Base-by-base conservation (phyloP, 192 early-diverging fungal species). In the Entomortierella parvispora region DNA sequence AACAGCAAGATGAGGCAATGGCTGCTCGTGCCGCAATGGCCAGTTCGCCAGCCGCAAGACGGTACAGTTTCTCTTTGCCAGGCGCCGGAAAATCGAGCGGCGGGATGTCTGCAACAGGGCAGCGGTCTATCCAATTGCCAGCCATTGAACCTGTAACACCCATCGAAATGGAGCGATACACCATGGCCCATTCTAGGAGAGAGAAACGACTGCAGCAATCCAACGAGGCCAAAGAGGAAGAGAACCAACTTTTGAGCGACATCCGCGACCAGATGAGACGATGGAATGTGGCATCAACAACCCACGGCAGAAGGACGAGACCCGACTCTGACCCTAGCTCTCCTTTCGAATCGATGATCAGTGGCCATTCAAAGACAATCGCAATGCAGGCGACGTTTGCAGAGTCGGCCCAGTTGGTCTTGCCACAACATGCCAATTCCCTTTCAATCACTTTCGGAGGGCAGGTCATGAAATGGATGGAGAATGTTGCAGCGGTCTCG, bases 401-500 rank as follows among this genome's bases (percentile, higher is more conserved):
- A 9, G 89, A 92, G 62, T 80, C 87, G 5, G 87, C 87, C 0
- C 84, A 92, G 44, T 62, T 90, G 53, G 90, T 92, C 5, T 80
- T 92, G 72, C 91, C 91, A 11, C 90, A 92, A 34, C 92, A 93
- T 62, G 90, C 88, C 17, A 92, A 92, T 47, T 83, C 83, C 1
- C 65, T 89, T 14, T 72, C 76, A 26, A 91, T 91, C 46, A 91
- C 90, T 6, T 91, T 91, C 83, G 90, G 90, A 57, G 90, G 90
- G 22, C 86, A 90, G 54, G 91, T 91, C 45, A 91, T 91, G 81
- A 69, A 85, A 45, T 91, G 88, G 88, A 91, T 91, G 90, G 90
- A 91, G 63, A 81, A 70, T 20, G 87, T 90, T 66, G 79, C 85
- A 4, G 61, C 87, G 6, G 80, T 88, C n/a, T 85, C 87, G 55